These are phyloP conservation scores for Tetracladium maxilliforme DNA, from an alignment of 2,329 filamentous ascomycete genomes.

Conservation along the genomic window DNA sequence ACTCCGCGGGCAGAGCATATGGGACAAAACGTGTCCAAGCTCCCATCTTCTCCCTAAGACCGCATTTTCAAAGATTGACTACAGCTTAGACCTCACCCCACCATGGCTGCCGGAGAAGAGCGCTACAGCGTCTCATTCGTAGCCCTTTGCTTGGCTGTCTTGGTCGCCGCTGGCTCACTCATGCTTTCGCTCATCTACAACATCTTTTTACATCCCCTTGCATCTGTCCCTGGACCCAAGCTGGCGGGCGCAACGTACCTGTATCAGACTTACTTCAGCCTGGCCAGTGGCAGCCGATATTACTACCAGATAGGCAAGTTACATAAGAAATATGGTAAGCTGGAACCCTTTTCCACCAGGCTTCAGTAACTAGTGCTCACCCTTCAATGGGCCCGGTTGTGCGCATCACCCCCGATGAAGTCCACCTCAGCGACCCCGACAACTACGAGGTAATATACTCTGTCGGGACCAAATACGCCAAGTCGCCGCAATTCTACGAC, in stretches of 20 bases:
- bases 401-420: slow-evolving; percentile 13
- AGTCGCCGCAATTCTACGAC: slow-evolving; percentile 7
- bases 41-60: too few species aligned
- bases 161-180: too few species aligned
- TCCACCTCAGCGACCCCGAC: slow-evolving; percentile 12
- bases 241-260: slow-evolving; percentile 8
- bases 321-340: slow-evolving; percentile 8
- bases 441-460: slow-evolving; percentile 11
- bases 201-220: slow-evolving; percentile 7
- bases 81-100: too few species aligned
- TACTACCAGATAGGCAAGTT: slow-evolving; percentile 5
- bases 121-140: too few species aligned
- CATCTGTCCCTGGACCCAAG: slow-evolving; percentile 9
- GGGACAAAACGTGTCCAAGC: too few species aligned
- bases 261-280: slow-evolving; percentile 8
- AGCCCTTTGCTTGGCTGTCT: too few species aligned
- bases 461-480: slow-evolving; percentile 7
- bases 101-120: too few species aligned
- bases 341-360: too few species aligned
- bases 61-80: too few species aligned
- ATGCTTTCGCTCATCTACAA: slow-evolving; percentile 6
- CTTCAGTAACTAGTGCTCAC: too few species aligned
- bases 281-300: slow-evolving; percentile 4
- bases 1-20: too few species aligned
- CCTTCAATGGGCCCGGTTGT: slow-evolving; percentile 11